Evolutionary conservation across 768 basidiomycete genomes (phyloP).

Genomic region (Dacryopinax spathularia): DNA sequence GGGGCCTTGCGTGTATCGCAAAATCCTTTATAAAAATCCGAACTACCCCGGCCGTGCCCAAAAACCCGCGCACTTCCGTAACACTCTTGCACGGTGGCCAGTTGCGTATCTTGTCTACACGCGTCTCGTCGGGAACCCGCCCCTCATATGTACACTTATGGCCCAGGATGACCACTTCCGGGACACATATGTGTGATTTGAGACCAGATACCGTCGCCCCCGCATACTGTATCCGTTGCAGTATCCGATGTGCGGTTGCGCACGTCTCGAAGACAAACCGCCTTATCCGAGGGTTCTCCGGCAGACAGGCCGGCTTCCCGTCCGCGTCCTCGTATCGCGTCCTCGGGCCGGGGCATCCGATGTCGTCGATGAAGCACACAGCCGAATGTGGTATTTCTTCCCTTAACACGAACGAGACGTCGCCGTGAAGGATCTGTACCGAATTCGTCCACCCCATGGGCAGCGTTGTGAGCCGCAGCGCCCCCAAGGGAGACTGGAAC

Average conservation of each 20-base stretch:
- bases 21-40: constrained; percentile 23
- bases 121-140: constrained; percentile 18
- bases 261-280: constrained; percentile 31
- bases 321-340: constrained; percentile 21
- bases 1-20: constrained; percentile 12
- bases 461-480: constrained; percentile 20
- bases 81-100: constrained; percentile 20
- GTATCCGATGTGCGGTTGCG: constrained; percentile 23
- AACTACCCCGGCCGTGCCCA: constrained; percentile 20
- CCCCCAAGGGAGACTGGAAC: constrained; percentile 29
- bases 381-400: constrained; percentile 29
- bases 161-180: too few relatives aligned
- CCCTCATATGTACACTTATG: constrained; percentile 29
- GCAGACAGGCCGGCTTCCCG: constrained; percentile 24
- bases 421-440: constrained; percentile 29
- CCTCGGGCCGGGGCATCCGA: constrained; percentile 23
- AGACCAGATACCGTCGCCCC: constrained; percentile 28
- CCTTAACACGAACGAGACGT: constrained; percentile 27
- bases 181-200: constrained; percentile 27
- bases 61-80: constrained; percentile 20
- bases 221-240: constrained; percentile 27
- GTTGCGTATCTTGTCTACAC: constrained; percentile 16
- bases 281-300: constrained; percentile 25
- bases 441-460: constrained; percentile 34
- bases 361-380: constrained; percentile 29